Evolutionary conservation across 768 basidiomycete species (phyloP).

Genomic region (Podaxis mareebaensis): DNA sequence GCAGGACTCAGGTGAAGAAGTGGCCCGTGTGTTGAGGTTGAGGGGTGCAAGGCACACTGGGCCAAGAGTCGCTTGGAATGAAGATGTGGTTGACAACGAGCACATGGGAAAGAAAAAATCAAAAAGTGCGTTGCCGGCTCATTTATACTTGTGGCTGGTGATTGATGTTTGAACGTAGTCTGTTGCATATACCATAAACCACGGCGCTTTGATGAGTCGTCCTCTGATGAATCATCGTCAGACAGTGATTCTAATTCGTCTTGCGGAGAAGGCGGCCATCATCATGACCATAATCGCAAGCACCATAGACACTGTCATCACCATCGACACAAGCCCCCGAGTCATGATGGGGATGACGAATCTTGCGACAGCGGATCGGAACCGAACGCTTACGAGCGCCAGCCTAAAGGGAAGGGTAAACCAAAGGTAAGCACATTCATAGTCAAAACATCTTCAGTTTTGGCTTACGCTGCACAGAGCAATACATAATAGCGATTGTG

Average conservation of each 20-base stretch:
- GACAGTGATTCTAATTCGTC: conserved; percentile 48
- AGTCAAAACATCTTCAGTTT: not conserved
- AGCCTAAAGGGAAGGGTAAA: conserved; percentile 38
- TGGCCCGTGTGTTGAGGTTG: conserved; percentile 58
- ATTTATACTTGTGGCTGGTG: not conserved
- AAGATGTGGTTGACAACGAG: conserved; percentile 90
- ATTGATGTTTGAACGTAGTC: conserved; percentile 47
- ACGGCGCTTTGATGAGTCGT: conserved; percentile 79
- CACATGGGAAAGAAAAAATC: conserved; percentile 87
- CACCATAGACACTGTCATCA: conserved; percentile 2
- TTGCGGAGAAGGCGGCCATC: conserved; percentile 23
- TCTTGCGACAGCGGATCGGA: conserved; percentile 25
- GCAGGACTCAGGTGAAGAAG: conserved; percentile 19
- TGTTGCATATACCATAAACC: conserved; percentile 95
- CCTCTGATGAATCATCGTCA: conserved; percentile 54
- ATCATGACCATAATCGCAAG: conserved; percentile 6
- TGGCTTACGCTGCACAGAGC: not conserved
- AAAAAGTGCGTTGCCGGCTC: conserved; percentile 66
- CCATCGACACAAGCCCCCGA: conserved; percentile 16
- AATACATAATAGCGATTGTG: not conserved
- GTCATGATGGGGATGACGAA: conserved; percentile 8
- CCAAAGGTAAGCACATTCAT: conserved; percentile 26
- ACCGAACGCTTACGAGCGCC: conserved; percentile 53
- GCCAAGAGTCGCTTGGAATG: conserved; percentile 77
- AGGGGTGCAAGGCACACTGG: conserved; percentile 46